Evolutionary conservation across 75 land plant species (phyloP), one percentile per base, ranked within the genome.

Genomic region (Picea glauca): DNA sequence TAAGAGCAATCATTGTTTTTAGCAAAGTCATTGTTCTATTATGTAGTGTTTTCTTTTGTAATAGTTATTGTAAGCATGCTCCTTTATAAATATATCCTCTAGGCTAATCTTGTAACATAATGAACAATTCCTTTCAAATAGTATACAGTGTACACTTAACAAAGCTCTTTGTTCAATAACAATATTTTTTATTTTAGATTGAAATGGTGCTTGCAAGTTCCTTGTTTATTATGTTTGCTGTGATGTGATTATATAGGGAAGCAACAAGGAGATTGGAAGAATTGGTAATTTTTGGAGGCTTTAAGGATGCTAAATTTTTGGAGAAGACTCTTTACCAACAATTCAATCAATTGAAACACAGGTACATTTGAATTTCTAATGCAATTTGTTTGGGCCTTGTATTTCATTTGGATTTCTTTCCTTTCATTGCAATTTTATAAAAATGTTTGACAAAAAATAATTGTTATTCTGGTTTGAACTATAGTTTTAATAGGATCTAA

Each of bases 231-330:
- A 31, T 35, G 15, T 26, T 74, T 74, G 76, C 20, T 74, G n/a
- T 38, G 20, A 67, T 67, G 7, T 38, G 6, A 38, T 74, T 56
- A 23, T 46, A 50, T 72, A 94, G 95, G 76, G 94, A 87, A 56
- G 88, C 90, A 61, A 78, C 74, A 72, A 79, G 82, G 75, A 86
- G 78, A 77, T 65, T 93, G 79, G 88, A 83, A 81, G 94, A 93
- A 80, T 80, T 93, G 8, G 87, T 86, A 31, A 58, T 82, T 17
- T 85, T 98, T 88, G 99, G 99, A 17, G 99, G 98, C 46, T 94
- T 93, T 89, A 66, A 84, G 77, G 96, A 98, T 76, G 63, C 87
- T n/a, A 85, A 83, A 15, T 93, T 80, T 78, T 73, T 98, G 79
- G 81, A 75, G 32, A 91, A 91, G 73, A 95, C 92, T 72, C 77